phyloP scores from a whole-genome alignment of 495 filamentous ascomycete genomes.

The Daldinia loculata region DNA sequence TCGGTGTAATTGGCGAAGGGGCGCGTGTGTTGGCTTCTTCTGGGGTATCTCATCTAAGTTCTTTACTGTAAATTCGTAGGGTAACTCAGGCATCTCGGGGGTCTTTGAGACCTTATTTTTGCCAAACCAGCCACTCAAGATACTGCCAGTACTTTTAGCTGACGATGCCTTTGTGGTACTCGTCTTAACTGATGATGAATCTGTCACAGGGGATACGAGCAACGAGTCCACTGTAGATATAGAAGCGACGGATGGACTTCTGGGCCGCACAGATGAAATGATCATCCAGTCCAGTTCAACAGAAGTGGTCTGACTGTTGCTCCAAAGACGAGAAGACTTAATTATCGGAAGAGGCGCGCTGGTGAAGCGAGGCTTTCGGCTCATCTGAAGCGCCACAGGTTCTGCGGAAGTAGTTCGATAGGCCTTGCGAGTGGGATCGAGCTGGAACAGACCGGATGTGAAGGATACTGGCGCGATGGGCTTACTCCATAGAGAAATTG shows the following conservation, averaged over 20 bases:
- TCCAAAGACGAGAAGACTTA: conserved; percentile 50
- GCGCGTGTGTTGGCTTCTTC: conserved; percentile 22
- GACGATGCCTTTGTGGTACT: conserved; percentile 27
- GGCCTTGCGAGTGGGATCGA: conserved; percentile 27
- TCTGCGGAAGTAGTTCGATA: conserved; percentile 44
- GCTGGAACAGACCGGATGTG: conserved; percentile 36
- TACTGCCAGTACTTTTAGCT: conserved; percentile 19
- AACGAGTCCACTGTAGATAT: conserved; percentile 23
- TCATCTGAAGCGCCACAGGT: conserved; percentile 42
- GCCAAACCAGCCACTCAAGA: conserved; percentile 36
- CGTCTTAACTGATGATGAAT: conserved; percentile 27
- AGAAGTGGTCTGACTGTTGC: conserved; percentile 1
- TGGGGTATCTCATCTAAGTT: conserved; percentile 28
- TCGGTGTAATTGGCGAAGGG: conserved; percentile 27
- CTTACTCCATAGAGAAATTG: conserved; percentile 27
- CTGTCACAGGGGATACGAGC: conserved; percentile 21
- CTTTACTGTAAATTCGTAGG: conserved; percentile 30
- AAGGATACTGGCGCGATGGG: background rate
- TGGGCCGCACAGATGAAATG: conserved; percentile 33
- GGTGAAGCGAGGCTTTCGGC: conserved; percentile 35
- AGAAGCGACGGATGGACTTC: conserved; percentile 27
- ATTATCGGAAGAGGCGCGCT: conserved; percentile 43
- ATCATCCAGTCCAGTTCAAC: conserved; percentile 47
- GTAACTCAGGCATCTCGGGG: conserved; percentile 11
- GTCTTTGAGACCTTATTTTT: conserved; percentile 25